Evolutionary conservation across 768 basidiomycete species (phyloP), one percentile per base, ranked within the genome.

Genomic region (Paxillus involutus): DNA sequence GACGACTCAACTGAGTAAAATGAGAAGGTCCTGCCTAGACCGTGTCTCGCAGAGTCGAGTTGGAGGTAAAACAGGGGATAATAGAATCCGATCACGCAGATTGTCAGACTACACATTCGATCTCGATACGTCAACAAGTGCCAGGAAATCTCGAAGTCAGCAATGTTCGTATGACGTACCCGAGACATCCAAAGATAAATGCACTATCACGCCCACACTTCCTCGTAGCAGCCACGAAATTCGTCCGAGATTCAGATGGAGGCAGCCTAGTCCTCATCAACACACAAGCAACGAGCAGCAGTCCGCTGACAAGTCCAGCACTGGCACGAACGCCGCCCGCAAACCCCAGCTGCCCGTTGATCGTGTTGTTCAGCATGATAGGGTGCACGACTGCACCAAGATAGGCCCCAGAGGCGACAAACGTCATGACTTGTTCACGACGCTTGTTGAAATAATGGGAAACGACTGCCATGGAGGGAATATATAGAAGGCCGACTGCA

Each of bases 51-150:
- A 1, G 83, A 73, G 43, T 81, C 74, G 14, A 85, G 69, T 57
- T 86, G 85, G 21, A 86, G 67, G 61, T 82, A 86, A 68, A 83
- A 85, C 26, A 83, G 69, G 1, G 83, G 82, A 52, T 79, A 81
- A 59, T 77, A 84, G 37, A 82, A 65, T 1, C 77, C 80, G 4
- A 73, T 56, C 19, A 76, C 62, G 21, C 72, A 73, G 32, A 76
- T 53, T 9, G 62, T 24, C 39, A 70, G 56, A 4, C 68, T 72
- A 16, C 16, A n/a, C 9, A 14, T 1, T 5, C 29, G 4, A 35
- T 24, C 16, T 24, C 7, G 26, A 45, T 10, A 42, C n/a, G 29
- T 24, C 30, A 30, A 21, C 4, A 26, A 32, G 17, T 39, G 21
- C 14, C 14, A 32, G 4, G 6, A 12, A 16, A 16, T 14, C 35